Percentiles rank a stretch among this genome's conserved stretches.
phyloP scores from a whole-genome alignment of 2,329 filamentous ascomycete species.

The Botryotinia narcissicola region DNA sequence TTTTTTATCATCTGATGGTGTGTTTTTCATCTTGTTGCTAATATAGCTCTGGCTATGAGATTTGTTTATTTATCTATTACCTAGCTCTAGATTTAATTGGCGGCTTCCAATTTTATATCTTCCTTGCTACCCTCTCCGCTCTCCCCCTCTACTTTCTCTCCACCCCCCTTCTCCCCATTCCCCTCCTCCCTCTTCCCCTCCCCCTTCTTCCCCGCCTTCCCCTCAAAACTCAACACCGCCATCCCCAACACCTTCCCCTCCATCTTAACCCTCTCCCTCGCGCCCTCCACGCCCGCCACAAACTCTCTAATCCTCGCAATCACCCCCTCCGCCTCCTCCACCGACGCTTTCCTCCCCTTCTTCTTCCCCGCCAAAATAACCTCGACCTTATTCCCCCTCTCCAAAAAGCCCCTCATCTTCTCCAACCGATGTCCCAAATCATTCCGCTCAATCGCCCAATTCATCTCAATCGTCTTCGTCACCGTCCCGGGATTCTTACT shows the following conservation, averaged over 20 bases:
- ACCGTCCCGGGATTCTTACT: conserved; percentile 42
- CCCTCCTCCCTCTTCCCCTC: conserved; percentile 40
- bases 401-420: conserved; percentile 66
- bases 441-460: conserved; percentile 78
- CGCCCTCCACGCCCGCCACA: conserved; percentile 39
- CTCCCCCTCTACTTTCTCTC: neutral
- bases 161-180: conserved; percentile 16
- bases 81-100: neutral
- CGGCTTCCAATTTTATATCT: neutral
- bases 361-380: conserved; percentile 68
- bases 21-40: neutral
- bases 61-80: too few species aligned
- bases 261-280: conserved; percentile 46
- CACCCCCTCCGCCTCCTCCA: conserved; percentile 59
- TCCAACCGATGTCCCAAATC: conserved; percentile 72
- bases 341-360: conserved; percentile 56
- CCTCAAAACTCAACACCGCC: conserved; percentile 47
- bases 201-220: conserved; percentile 27
- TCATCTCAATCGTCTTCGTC: conserved; percentile 79
- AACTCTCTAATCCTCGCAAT: conserved; percentile 49
- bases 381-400: conserved; percentile 73
- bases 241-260: conserved; percentile 46
- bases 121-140: neutral
- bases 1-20: neutral
- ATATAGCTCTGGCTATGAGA: neutral